Percentiles rank a stretch among this genome's conserved stretches.
These are phyloP conservation scores for Dactylellina drechsleri DNA, from an alignment of 2,329 filamentous ascomycete species.

Conservation along the genomic window DNA sequence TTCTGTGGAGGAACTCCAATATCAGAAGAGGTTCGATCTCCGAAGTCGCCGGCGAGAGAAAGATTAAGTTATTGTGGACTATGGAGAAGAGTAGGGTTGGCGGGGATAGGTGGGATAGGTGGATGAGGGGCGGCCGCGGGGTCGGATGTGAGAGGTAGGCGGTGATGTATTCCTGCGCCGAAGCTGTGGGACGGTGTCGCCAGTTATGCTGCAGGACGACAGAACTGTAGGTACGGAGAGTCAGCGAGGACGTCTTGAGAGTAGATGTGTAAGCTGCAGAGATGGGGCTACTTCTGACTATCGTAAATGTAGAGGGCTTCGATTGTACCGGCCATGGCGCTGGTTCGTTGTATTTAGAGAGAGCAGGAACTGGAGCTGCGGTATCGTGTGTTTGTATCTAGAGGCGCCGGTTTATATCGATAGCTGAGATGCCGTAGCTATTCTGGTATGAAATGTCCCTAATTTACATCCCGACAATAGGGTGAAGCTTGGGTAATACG, in stretches of 20 bases:
- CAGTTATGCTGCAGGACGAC: conserved; percentile 90
- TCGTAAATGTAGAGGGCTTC: conserved; percentile 98
- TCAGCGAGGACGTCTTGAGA: conserved; percentile 20
- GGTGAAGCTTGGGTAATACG: no score
- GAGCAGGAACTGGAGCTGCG: no score
- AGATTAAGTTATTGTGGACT: conserved; percentile 84
- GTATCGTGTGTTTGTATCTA: no score
- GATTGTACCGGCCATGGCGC: conserved; percentile 80
- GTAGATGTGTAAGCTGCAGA: conserved; percentile 48
- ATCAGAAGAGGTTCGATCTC: conserved; percentile 90
- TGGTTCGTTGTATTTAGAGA: neutral
- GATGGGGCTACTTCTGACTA: conserved; percentile 79
- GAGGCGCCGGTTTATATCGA: no score
- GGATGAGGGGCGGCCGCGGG: conserved; percentile 86
- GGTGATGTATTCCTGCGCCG: conserved; percentile 79
- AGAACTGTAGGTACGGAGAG: conserved; percentile 67
- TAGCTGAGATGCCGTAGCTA: no score
- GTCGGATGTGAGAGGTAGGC: conserved; percentile 84
- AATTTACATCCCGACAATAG: neutral
- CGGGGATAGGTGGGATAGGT: conserved; percentile 82
- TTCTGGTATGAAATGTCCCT: neutral
- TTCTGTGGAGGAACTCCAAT: conserved; percentile 92
- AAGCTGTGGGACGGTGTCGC: conserved; percentile 73
- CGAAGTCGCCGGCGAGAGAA: conserved; percentile 82
- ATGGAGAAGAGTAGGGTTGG: conserved; percentile 90